phyloP scores from a whole-genome alignment of 148 eudicot species.

The Vaccinium macrocarpon region DNA sequence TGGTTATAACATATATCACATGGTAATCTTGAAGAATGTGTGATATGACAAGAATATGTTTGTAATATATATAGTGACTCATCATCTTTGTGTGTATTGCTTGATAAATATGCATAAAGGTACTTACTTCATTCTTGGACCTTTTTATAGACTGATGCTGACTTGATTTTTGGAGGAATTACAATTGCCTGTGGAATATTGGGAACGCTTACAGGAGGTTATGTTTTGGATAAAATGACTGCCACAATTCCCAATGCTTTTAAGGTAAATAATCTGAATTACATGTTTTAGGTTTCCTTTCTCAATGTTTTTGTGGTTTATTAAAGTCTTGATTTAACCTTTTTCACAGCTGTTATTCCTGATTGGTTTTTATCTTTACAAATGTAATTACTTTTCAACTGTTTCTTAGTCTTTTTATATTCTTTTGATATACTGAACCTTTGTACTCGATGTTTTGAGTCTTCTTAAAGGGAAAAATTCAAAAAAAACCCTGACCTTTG shows the following conservation, averaged over 20 bases:
- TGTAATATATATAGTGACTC: not conserved
- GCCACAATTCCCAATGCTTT: slow-evolving; percentile 88
- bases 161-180: slow-evolving; percentile 77
- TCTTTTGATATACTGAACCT: not conserved
- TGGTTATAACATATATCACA: slow-evolving; percentile 79
- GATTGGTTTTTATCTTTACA: not conserved
- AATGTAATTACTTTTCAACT: not conserved
- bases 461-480: no score
- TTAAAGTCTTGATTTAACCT: not conserved
- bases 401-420: not conserved
- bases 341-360: not conserved
- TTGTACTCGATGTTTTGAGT: not conserved
- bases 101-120: not conserved
- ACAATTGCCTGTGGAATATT: slow-evolving; percentile 79
- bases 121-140: slow-evolving; percentile 5
- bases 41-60: not conserved
- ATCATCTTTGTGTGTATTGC: not conserved
- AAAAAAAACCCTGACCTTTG: no score
- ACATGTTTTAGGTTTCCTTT: not conserved
- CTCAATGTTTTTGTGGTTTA: not conserved
- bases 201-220: slow-evolving; percentile 83
- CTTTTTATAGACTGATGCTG: slow-evolving; percentile 67
- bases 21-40: slow-evolving; percentile 45
- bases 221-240: slow-evolving; percentile 62
- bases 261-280: slow-evolving; percentile 47